Conservation (phyloP, 139 green algal genomes). For the Trebouxia sp. region DNA sequence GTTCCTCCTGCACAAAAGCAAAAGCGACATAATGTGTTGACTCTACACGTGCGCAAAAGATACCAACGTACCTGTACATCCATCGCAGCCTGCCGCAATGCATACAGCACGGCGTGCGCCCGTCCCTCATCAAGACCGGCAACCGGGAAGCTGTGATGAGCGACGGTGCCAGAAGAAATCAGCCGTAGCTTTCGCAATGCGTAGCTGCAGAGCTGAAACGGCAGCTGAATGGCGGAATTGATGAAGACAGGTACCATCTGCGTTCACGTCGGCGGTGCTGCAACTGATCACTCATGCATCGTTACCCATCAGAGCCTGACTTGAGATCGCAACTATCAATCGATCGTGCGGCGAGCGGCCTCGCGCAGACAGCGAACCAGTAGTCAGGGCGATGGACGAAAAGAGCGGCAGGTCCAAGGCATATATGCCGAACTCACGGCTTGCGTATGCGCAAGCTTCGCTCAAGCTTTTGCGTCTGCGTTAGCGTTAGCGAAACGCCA, state of each 20-base stretch:
- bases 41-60: not conserved
- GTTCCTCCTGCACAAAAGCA: slow-evolving; percentile 30
- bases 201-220: not conserved
- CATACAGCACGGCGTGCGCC: slow-evolving; percentile 42
- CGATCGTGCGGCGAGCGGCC: too few relatives aligned
- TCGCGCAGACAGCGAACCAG: too few relatives aligned
- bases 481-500: too few relatives aligned
- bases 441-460: too few relatives aligned
- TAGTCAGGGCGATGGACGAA: too few relatives aligned
- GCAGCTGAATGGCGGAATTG: not conserved
- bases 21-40: not conserved
- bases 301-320: too few relatives aligned
- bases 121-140: slow-evolving; percentile 42
- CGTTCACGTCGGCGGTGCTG: not conserved
- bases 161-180: not conserved
- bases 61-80: not conserved
- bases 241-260: slow-evolving; percentile 3
- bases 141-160: slow-evolving; percentile 29
- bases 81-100: slow-evolving; percentile 33
- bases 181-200: not conserved
- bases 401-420: too few relatives aligned
- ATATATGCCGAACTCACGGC: too few relatives aligned
- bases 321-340: too few relatives aligned
- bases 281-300: too few relatives aligned
- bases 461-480: too few relatives aligned